Base-by-base conservation (phyloP, 129 eudicot species). In the Calendula officinalis region DNA sequence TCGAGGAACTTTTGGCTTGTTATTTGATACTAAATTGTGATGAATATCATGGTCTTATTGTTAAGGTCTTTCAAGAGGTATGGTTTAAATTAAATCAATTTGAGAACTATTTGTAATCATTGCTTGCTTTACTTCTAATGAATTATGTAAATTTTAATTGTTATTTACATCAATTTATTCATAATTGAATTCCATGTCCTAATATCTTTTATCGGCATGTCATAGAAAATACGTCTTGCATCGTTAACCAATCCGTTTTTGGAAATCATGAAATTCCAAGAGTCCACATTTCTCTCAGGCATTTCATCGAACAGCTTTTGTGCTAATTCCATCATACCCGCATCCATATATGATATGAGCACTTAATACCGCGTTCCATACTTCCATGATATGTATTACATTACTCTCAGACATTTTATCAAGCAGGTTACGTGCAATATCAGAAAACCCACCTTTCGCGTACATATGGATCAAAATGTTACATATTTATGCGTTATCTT, bases 1-100 rank as follows among this genome's bases (percentile, higher is more conserved):
- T 90, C 7, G 94, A 90, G 65, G 90, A 90, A 34, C 87, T 90
- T 30, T 74, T 90, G 80, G 86, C 82, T 13, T 90, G 97, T 75
- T 90, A 86, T 73, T 61, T 90, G 7, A 82, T 80, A 7, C 51
- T 82, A 11, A 90, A 90, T 44, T 76, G 62, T 38, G 89, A 80
- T 65, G 92, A 82, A 56, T 86, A 84, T 45, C 97, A 90, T 82
- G 77, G 74, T 38, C 72, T 86, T 38, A 90, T 90, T 53, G 77
- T 86, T 62, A 76, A 82, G 80, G 95, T 80, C 49, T 90, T 90
- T 55, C 66, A 89, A 58, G 75, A 86, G 64, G 84, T 90, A 32
- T 90, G 91, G 91, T 61, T 69, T 48, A 84, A 89, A 44, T 60
- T 89, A 36, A 75, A 73, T 39, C 70, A 76, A 11, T 53, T 68